These are phyloP conservation scores for Syzygium grande DNA, from an alignment of 345 rosid species.

Conservation along the genomic window DNA sequence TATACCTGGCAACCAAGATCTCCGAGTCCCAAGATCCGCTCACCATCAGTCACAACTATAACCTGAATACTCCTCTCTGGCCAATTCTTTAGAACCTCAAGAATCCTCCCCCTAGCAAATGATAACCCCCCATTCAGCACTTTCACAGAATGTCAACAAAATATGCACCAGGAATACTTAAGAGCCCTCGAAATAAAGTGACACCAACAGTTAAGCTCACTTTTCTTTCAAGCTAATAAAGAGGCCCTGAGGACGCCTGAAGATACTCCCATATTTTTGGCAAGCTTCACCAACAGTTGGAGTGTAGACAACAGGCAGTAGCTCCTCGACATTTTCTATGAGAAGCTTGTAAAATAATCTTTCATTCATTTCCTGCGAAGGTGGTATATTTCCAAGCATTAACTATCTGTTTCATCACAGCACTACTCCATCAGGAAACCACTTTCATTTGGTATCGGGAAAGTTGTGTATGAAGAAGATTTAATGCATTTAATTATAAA, in stretches of 20 bases:
- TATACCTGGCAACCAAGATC: slow-evolving; percentile 96
- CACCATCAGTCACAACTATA: slow-evolving; percentile 95
- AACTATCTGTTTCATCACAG: not conserved
- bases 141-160: not conserved
- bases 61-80: slow-evolving; percentile 91
- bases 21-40: slow-evolving; percentile 91
- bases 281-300: slow-evolving; percentile 99
- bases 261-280: slow-evolving; percentile 97
- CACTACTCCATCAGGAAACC: not conserved
- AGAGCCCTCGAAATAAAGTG: not conserved
- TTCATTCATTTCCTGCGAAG: slow-evolving; percentile 76
- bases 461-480: not conserved
- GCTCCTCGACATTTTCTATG: slow-evolving; percentile 84
- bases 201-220: slow-evolving; percentile 23
- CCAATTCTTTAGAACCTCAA: slow-evolving; percentile 90
- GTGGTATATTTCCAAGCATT: not conserved
- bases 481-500: not conserved
- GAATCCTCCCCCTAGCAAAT: slow-evolving; percentile 67
- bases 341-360: slow-evolving; percentile 87
- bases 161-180: not conserved
- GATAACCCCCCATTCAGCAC: not conserved
- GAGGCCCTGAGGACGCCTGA: slow-evolving; percentile 94
- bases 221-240: slow-evolving; percentile 91
- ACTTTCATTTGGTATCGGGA: not conserved
- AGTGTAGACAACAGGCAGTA: slow-evolving; percentile 90